Conservation (phyloP, 148 eudicot species). For the Silene latifolia region DNA sequence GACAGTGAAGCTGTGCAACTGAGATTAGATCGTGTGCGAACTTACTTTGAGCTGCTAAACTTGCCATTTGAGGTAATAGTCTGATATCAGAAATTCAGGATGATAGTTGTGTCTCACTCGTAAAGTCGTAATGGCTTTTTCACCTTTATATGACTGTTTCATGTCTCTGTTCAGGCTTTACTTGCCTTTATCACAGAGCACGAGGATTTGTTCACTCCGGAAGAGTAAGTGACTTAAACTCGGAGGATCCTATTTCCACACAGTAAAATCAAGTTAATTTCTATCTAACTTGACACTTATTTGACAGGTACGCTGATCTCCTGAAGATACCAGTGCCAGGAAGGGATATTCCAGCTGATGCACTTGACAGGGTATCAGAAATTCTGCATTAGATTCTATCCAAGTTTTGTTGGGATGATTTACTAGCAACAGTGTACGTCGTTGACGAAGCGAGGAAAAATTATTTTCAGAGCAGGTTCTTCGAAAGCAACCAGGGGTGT, state of each 20-base stretch:
- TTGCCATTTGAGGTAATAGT: constrained; percentile 88
- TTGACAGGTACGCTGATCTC: constrained; percentile 64
- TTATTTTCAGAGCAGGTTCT: neutral
- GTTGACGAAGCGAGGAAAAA: neutral
- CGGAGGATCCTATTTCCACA: constrained; percentile 10
- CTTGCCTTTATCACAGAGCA: constrained; percentile 90
- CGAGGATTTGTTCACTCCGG: constrained; percentile 55
- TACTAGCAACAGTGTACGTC: neutral
- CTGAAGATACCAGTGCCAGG: constrained; percentile 79
- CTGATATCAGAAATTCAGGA: neutral
- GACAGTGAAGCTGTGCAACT: constrained; percentile 72
- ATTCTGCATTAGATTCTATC: constrained; percentile 32
- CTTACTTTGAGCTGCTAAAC: constrained; percentile 82
- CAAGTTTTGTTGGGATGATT: neutral
- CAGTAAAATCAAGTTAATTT: neutral
- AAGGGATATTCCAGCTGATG: constrained; percentile 81
- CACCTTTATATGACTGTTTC: neutral
- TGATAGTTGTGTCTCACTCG: neutral
- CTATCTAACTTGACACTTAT: constrained; percentile 10
- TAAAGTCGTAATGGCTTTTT: neutral
- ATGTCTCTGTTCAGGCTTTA: constrained; percentile 59
- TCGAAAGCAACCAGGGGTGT: neutral
- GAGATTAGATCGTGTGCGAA: constrained; percentile 83
- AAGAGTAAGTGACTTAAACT: constrained; percentile 58
- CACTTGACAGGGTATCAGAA: constrained; percentile 57